Evolutionary conservation across 1,139 yeast genomes (phyloP), one percentile per base, ranked within the genome.

Genomic region (Ogataea hybrid): DNA sequence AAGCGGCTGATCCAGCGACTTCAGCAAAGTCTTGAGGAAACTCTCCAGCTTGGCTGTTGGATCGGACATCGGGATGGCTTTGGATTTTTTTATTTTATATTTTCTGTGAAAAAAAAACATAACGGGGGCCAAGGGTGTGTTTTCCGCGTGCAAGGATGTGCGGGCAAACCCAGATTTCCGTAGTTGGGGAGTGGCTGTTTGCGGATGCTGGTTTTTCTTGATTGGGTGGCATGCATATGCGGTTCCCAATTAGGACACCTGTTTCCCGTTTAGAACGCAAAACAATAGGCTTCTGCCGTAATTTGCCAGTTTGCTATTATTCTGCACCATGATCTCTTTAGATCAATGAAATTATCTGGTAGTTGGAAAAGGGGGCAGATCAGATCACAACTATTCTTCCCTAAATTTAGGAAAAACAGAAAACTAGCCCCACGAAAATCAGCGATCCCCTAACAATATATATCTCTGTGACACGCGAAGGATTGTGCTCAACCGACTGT

Each of bases 1-100:
- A 22, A 45, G 51, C 28, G 48, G 47, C 23, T 32, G 35, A 39
- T 62, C 66, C 8, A 62, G 42, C 2, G 64, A 43, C 10, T 48
- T 53, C n/a, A 59, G 28, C 2, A 60, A 28, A 20, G 51, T 39
- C 25, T 57, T 57, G 10, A 62, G 42, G 28, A 58, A 58, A 16
- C 42, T 49, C 20, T 56, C 61, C 6, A 60, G 37, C 28, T 50
- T 47, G 7, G 41, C 39, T 1, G 60, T 57, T 28, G 58, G 53
- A 35, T 55, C 61, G 16, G 41, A 39, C 20, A 36, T 36, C 9
- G n/a, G 28, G 34, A 9, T 20, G 14, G 28, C 14, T 28, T 4
- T 28, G 5, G 14, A 14, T 9, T 21, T 22, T 27, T 28, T 30
- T 28, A 10, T 16, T n/a, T 15, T 25, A 9, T 10, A 14, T 15